These are phyloP conservation scores for Ganoderma sp. DNA, from an alignment of 1,284 basidiomycete genomes.

Conservation along the genomic window DNA sequence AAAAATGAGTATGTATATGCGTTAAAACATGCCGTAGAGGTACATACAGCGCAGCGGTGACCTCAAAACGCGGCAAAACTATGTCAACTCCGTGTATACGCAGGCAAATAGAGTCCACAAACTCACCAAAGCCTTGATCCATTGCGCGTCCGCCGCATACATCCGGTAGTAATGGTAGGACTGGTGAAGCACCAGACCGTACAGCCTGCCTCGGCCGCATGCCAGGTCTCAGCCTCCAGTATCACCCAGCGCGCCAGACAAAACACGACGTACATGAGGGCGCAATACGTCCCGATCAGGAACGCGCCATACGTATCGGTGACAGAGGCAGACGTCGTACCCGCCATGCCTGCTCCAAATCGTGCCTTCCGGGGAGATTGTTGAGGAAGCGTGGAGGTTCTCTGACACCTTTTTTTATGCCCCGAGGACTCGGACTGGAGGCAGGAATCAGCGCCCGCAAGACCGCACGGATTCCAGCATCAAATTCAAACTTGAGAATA, in stretches of 20 bases:
- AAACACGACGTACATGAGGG: neutral
- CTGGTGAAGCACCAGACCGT: constrained; percentile 2
- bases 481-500: neutral
- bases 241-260: neutral
- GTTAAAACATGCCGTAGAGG: neutral
- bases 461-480: neutral
- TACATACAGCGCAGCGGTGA: neutral
- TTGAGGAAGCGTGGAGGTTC: neutral
- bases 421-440: neutral
- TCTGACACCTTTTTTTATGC: neutral
- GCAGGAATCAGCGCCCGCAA: neutral
- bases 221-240: neutral
- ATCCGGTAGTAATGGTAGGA: neutral
- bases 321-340: neutral
- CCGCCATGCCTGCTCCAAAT: neutral
- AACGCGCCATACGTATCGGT: neutral
- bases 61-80: neutral
- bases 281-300: neutral
- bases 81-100: neutral
- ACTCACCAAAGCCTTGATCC: neutral
- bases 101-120: too few species aligned
- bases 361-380: neutral
- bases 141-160: neutral
- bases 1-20: neutral
- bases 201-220: neutral